phyloP scores from a whole-genome alignment of 768 basidiomycete species.

The Trametes cingulata region DNA sequence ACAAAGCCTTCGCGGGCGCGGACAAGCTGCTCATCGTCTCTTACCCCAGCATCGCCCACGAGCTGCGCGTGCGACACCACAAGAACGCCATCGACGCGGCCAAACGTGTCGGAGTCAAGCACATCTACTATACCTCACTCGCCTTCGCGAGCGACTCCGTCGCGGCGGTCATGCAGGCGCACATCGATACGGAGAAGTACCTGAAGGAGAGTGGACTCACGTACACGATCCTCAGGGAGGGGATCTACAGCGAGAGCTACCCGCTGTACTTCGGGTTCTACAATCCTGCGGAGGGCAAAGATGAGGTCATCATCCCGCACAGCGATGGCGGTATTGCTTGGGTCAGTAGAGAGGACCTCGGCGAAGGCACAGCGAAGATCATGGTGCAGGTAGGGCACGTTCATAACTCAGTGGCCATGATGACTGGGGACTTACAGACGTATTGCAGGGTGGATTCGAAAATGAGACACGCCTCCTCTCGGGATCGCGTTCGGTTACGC shows the following conservation, averaged over 20 bases:
- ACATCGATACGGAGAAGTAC: constrained; percentile 36
- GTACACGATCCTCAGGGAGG: constrained; percentile 39
- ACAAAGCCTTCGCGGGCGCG: constrained; percentile 35
- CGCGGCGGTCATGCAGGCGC: constrained; percentile 36
- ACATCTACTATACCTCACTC: constrained; percentile 40
- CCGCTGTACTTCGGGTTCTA: constrained; percentile 35
- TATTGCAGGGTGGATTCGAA: constrained; percentile 24
- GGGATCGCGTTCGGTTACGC: constrained; percentile 27
- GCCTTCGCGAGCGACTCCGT: constrained; percentile 32
- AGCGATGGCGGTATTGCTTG: constrained; percentile 39
- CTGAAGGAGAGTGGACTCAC: constrained; percentile 34
- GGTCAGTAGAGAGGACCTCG: constrained; percentile 37
- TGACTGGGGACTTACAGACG: background rate
- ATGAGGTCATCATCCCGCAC: constrained; percentile 32
- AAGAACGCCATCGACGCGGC: constrained; percentile 39
- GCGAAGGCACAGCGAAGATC: constrained; percentile 37
- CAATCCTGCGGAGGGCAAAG: constrained; percentile 23
- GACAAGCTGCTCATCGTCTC: constrained; percentile 38
- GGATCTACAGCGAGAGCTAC: constrained; percentile 37
- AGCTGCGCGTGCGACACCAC: constrained; percentile 33
- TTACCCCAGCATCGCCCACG: constrained; percentile 35
- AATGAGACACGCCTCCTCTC: constrained; percentile 34
- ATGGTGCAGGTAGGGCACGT: constrained; percentile 25
- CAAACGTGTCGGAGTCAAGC: constrained; percentile 32
- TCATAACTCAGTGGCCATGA: background rate